Percentiles rank a stretch among this genome's conserved stretches.
Conservation (phyloP, 768 basidiomycete species). For the Psilocybe cyanescens region DNA sequence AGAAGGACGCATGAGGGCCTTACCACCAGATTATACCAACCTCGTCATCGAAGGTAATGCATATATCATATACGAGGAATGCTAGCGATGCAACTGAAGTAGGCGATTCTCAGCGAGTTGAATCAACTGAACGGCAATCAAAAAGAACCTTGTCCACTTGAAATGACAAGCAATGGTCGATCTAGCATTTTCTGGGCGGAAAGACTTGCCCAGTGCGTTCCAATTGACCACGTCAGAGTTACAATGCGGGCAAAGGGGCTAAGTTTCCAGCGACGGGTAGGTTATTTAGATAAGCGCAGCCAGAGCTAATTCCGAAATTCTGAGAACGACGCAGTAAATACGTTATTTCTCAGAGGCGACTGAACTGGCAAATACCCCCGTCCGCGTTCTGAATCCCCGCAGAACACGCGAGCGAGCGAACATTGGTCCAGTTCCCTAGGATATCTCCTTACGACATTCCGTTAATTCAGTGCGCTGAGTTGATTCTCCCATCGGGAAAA, state of each 20-base stretch:
- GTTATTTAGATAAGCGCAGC: slow-evolving; percentile 9
- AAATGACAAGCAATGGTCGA: slow-evolving; percentile 14
- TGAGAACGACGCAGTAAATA: slow-evolving; percentile 5
- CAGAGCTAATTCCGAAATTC: neutral
- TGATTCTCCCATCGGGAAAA: neutral
- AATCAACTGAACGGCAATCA: neutral
- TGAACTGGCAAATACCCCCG: slow-evolving; percentile 12
- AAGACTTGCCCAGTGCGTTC: neutral
- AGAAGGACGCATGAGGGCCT: slow-evolving; percentile 11
- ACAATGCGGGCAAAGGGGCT: neutral
- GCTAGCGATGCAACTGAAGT: slow-evolving; percentile 32
- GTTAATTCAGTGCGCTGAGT: neutral
- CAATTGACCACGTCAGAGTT: neutral
- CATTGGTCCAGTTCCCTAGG: neutral
- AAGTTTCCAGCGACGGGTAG: neutral
- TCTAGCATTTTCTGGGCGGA: slow-evolving; percentile 5
- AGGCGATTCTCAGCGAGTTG: neutral
- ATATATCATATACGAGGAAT: slow-evolving; percentile 37
- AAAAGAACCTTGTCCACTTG: slow-evolving; percentile 24
- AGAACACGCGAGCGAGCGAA: slow-evolving; percentile 11
- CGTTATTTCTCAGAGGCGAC: slow-evolving; percentile 15
- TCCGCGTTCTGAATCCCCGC: slow-evolving; percentile 5
- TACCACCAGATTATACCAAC: slow-evolving; percentile 38
- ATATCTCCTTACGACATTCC: neutral
- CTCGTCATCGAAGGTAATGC: slow-evolving; percentile 38